Base-by-base conservation (phyloP, 1,284 basidiomycete genomes). In the Cryptococcus sp. region DNA sequence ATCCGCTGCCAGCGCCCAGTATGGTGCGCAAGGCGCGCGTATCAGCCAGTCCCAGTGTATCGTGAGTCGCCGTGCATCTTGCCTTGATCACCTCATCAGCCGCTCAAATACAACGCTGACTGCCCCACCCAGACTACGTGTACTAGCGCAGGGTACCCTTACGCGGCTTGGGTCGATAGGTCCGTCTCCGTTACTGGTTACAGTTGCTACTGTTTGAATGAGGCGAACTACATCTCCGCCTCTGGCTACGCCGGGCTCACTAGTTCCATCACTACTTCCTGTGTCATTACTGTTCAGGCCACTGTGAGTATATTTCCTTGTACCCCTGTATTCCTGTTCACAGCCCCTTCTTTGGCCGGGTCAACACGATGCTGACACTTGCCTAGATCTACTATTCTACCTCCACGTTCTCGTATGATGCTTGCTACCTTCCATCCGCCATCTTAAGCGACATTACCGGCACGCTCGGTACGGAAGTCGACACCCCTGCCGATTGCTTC, bases 401-500 rank as follows among this genome's bases (percentile, higher is more conserved):
- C 11, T 50, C 58, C 1, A 56, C 58, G 1, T 59, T 53, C 58
- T 16, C 33, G 5, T 59, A 52, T 33, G 21, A 46, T 8, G 46
- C 38, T 1, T 59, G 58, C 43, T 45, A 43, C n/a, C 46, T 55
- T 9, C 24, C 56, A 15, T 52, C 53, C 1, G 48, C 43, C 4
- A 46, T 55, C 8, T 13, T 15, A 4, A 33, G 9, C 18, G 35
- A 23, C 36, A 36, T 48, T 35, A 42, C 48, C 16, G 23, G 52
- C 16, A 24, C 38, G 23, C 18, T 36, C 12, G 56, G 56, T 13
- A 49, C 39, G 1, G 50, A 40, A 8, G 58, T 59, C 45, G 28
- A 46, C 38, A 40, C 45, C 16, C 58, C 58, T 15, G 46, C 33
- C 7, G 50, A 50, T 20, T 59, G 58, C 51, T 56, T 59, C 38